These are phyloP conservation scores for Xanthoparmelia taractica DNA, from an alignment of 495 filamentous ascomycete species.

Conservation along the genomic window DNA sequence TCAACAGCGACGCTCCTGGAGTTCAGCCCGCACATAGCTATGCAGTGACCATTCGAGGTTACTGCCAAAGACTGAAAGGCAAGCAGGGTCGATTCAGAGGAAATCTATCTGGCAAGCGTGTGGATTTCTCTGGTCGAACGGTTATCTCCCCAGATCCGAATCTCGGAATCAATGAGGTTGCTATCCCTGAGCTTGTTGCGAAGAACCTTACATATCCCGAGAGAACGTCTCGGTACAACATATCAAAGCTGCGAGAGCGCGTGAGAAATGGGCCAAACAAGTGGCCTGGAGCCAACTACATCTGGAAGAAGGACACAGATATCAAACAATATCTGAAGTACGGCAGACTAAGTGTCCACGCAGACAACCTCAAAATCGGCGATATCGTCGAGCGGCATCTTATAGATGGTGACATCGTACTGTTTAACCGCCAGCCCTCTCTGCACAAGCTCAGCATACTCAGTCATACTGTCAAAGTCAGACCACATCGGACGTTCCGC, in stretches of 20 bases:
- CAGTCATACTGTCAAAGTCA: conserved; percentile 83
- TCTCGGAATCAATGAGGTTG: conserved; percentile 85
- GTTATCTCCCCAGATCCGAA: conserved; percentile 98
- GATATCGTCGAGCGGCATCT: conserved; percentile 92
- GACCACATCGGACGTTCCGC: conserved; percentile 92
- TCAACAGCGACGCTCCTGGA: conserved; percentile 93
- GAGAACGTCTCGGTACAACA: conserved; percentile 71
- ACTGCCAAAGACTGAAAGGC: conserved; percentile 90
- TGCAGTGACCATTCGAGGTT: conserved; percentile 72
- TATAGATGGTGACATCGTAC: conserved; percentile 90
- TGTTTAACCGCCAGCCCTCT: conserved; percentile 97
- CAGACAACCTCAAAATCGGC: conserved; percentile 65
- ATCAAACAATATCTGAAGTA: conserved; percentile 70
- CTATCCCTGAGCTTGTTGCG: conserved; percentile 79
- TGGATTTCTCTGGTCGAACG: conserved; percentile 94
- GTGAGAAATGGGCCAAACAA: conserved; percentile 63
- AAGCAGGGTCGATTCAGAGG: conserved; percentile 97
- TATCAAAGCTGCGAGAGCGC: conserved; percentile 64
- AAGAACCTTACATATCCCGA: conserved; percentile 95
- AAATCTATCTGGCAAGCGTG: conserved; percentile 94
- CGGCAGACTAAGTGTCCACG: conserved; percentile 56
- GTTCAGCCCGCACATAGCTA: conserved; percentile 60
- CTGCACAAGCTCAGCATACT: conserved; percentile 98
- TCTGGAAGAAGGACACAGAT: conserved; percentile 63
- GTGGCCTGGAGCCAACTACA: conserved; percentile 80